Base-by-base conservation (phyloP, 2,329 filamentous ascomycete species). In the Calonectria pseudoreteaudii region DNA sequence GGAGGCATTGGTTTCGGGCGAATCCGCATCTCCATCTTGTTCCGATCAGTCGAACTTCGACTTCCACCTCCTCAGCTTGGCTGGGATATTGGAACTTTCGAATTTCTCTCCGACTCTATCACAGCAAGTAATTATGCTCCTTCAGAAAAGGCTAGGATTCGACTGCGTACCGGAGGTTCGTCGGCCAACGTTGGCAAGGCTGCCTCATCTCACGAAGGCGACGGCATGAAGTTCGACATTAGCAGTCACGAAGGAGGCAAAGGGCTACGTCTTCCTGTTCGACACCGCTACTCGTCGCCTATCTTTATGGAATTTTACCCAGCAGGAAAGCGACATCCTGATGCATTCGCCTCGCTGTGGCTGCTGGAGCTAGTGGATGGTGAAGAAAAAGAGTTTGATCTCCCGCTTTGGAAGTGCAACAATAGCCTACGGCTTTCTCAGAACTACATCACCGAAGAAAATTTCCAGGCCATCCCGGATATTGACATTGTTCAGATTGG, bases 81-180 rank as follows among this genome's bases (percentile, higher is more conserved):
- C 13, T 98, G 96, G 94, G 95, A 98, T 74, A 94, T 98, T 53
- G 97, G 97, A 44, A 98, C 96, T 0, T 98, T 98, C 81, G 94
- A 98, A 81, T 97, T 98, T 82, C 86, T 90, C 0, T 95, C 93
- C 0, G 89, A 95, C 64, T 89, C 88, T 20, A 92, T 98, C 60
- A 89, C 90, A 0, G 91, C 94, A 0, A 85, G 89, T 18, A 89
- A 89, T 62, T 95, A 93, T 79, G 86, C 88, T 1, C 90, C 91
- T 7, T 84, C 89, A 49, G 86, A 91, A 53, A 95, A 94, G 81
- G 88, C 95, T 20, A 96, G 95, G 84, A 86, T 98, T 53, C 92
- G 91, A 79, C 84, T 98, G 78, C 91, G 95, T 44, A 98, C 96
- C 11, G 96, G 96, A 68, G 96, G 96, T 16, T 96, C 94, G 73